Base-by-base conservation (phyloP, 805 yeast species). In the Kurtzmaniella fragi region DNA sequence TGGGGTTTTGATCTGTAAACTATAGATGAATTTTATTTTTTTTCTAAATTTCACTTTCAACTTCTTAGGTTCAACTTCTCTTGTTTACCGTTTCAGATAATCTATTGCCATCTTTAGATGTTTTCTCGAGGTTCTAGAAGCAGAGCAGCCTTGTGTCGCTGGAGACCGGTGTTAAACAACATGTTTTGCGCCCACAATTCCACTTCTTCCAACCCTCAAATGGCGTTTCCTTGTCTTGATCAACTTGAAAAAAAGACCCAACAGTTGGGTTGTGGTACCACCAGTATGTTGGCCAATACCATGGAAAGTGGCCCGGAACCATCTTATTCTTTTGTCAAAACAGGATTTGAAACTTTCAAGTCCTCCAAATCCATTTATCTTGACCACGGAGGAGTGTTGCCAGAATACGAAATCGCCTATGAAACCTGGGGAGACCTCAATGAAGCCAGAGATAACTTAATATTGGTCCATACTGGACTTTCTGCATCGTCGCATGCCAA, bases 401-500 rank as follows among this genome's bases (percentile, higher is more conserved):
- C 87, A 1, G 77, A 75, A 44, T 86, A 75, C 50, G 79, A 84
- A 48, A 70, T 90, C n/a, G 97, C 96, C 0, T 90, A 85, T 62
- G 97, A 90, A 59, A 77, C 90, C 3, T 90, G 97, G 97, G 97
- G 97, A 2, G 49, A 55, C 5, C 67, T 90, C 45, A 84, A 85
- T 47, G 56, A 62, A 2, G 73, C 67, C 34, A 77, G 66, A 45
- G 76, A 84, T 15, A 90, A 90, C 54, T 84, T 89, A 10, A 76
- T 90, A 15, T 67, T 90, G 28, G 62, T 90, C 8, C 96, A 90
- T 53, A 90, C 97, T 0, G 97, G 97, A 0, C 70, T 90, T 14
- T 85, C 95, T 0, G 96, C 96, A 0, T 85, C 95, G 0, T 86
- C 96, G 2, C 97, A 90, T 64, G 97, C 96, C 8, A 84, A 78